A percentile compares a stretch with the other conserved stretches of the same genome.
phyloP scores from a whole-genome alignment of 2,329 filamentous ascomycete genomes.

The Dactylellina cionopaga region DNA sequence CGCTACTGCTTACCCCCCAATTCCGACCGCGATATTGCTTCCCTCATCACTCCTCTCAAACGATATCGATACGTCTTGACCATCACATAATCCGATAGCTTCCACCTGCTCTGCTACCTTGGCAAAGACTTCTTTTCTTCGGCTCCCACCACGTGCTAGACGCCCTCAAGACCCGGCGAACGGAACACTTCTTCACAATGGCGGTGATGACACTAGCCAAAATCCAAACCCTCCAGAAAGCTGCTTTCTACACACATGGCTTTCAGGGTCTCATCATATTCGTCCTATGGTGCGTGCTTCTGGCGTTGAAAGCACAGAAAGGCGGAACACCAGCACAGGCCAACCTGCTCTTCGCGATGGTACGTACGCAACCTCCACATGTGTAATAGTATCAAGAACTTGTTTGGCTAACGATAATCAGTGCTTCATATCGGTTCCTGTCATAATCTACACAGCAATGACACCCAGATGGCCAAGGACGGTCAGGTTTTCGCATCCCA shows the following conservation, averaged over 20 bases:
- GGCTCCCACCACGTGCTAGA: background rate
- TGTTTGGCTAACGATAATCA: conserved; percentile 57
- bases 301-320: conserved; percentile 48
- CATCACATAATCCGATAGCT: background rate
- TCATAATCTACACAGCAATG: conserved; percentile 73
- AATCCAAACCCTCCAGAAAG: conserved; percentile 37
- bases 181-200: conserved; percentile 8
- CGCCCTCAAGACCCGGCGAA: conserved; percentile 12
- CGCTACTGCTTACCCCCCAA: background rate
- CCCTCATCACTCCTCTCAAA: background rate
- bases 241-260: conserved; percentile 48
- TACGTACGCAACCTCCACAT: conserved; percentile 2
- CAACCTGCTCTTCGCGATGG: conserved; percentile 49
- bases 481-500: conserved; percentile 70
- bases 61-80: background rate
- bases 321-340: conserved; percentile 24
- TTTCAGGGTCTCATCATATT: conserved; percentile 42
- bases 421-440: conserved; percentile 73
- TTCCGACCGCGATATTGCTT: conserved; percentile 15
- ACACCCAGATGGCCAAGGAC: conserved; percentile 72
- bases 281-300: conserved; percentile 32
- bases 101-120: background rate
- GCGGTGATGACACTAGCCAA: conserved; percentile 35
- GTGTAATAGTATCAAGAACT: background rate
- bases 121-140: background rate